A percentile compares a stretch with the other conserved stretches of the same genome.
Evolutionary conservation across 2,329 filamentous ascomycete genomes (phyloP).

Genomic region (Botrytis aclada): DNA sequence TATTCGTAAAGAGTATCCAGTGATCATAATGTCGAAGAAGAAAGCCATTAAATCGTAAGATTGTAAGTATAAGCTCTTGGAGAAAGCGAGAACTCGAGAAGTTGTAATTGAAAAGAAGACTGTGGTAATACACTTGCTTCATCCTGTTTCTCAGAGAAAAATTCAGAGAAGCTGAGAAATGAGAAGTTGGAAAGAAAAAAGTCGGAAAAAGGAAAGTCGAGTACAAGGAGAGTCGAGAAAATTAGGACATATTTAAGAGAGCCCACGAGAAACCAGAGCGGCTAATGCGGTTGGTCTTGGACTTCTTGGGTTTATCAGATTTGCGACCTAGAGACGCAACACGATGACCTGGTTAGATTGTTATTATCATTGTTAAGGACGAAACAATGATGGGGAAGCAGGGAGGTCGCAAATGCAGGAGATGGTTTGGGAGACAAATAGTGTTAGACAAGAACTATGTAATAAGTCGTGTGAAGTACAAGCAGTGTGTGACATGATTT

Average conservation of each 20-base stretch:
- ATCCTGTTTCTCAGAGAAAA: not conserved
- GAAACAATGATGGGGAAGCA: not conserved
- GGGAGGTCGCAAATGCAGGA: not conserved
- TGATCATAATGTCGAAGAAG: not conserved
- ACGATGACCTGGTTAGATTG: conserved; percentile 9
- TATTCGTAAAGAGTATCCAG: conserved; percentile 6
- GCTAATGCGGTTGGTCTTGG: conserved; percentile 8
- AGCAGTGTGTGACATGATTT: conserved; percentile 9
- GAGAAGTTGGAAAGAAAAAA: not conserved
- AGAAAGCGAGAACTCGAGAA: not conserved
- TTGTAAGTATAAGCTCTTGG: not conserved
- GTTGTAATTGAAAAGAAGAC: not conserved
- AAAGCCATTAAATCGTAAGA: conserved; percentile 3
- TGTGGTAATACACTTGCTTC: not conserved
- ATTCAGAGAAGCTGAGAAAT: not conserved
- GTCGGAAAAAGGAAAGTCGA: not conserved
- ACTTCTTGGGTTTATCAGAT: conserved; percentile 3
- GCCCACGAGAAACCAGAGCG: conserved; percentile 15
- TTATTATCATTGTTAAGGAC: no score
- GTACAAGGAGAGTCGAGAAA: not conserved
- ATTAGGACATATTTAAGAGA: conserved; percentile 3
- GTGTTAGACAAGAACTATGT: not conserved
- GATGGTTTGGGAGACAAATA: conserved; percentile 1
- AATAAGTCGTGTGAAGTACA: not conserved
- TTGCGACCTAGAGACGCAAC: conserved; percentile 17